These are phyloP conservation scores for Litchi chinensis DNA, from an alignment of 345 rosid species.

Conservation along the genomic window DNA sequence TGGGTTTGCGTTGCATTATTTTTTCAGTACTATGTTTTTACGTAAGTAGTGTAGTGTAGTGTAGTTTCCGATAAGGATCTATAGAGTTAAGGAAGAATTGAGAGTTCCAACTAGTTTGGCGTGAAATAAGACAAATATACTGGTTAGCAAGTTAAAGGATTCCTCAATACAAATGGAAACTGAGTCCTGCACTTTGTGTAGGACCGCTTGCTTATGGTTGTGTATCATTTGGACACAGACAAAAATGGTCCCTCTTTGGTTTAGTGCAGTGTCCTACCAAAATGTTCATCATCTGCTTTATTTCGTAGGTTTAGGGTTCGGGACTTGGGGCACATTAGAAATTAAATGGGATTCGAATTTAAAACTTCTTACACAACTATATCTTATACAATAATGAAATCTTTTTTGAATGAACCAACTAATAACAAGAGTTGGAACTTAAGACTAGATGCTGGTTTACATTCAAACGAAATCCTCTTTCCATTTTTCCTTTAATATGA, in stretches of 20 bases:
- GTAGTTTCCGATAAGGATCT: background rate
- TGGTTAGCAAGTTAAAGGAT: background rate
- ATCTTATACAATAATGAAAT: too few species aligned
- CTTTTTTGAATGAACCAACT: too few species aligned
- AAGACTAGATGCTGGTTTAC: too few species aligned
- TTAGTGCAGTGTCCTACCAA: background rate
- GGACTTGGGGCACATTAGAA: too few species aligned
- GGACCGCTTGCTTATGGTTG: background rate
- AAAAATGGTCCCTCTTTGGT: background rate
- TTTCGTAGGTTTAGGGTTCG: background rate
- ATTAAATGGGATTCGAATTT: too few species aligned
- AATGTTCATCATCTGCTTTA: too few species aligned
- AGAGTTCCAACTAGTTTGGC: background rate
- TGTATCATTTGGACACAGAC: background rate
- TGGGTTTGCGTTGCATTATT: background rate
- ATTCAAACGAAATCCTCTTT: too few species aligned
- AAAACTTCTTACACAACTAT: too few species aligned
- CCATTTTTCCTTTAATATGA: too few species aligned
- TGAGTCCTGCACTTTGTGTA: too few species aligned
- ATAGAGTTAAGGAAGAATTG: background rate
- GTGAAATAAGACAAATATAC: background rate
- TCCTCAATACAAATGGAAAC: background rate
- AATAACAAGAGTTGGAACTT: too few species aligned
- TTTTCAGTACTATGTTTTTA: background rate
- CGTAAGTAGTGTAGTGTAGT: background rate